Base-by-base conservation (phyloP, 1,284 basidiomycete species). In the Cryptococcus sp. region DNA sequence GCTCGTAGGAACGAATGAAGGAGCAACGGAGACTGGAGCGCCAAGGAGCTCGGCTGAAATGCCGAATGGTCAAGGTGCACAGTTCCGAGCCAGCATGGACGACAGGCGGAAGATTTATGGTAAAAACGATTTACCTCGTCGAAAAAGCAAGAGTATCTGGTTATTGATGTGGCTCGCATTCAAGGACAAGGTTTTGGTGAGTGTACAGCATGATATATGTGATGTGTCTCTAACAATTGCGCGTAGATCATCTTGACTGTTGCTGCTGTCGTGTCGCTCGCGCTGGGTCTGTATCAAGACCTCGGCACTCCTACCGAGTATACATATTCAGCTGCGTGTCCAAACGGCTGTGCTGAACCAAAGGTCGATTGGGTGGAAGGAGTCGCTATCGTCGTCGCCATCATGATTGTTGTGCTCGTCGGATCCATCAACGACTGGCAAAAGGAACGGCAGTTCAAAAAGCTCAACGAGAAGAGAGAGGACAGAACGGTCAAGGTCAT, bases 341-440 rank as follows among this genome's bases (percentile, higher is more conserved):
- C 74, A 5, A 80, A 64, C 39, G 73, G 73, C 1, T 78, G 90
- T 17, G 84, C 83, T 16, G 89, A 75, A 27, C 75, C 81, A 45
- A 68, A 77, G 55, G 79, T 85, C 52, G 94, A 98, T 71, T 99
- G 95, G 94, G 93, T 99, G 4, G 95, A 99, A 81, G 96, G 96
- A 70, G 92, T 99, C 15, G 93, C 95, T 7, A 99, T 99, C 73
- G 86, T 96, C 67, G 85, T 93, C 55, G 96, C 96, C 6, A 91
- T 96, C 63, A 88, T 95, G 61, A 78, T 91, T 59, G 77, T 80
- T 65, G 79, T 82, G 50, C 61, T 79, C 23, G 78, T 80, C 55
- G 77, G 78, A 23, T 76, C 77, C 39, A 66, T 78, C 61, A 81
- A 79, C 62, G 79, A 79, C 65, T 99, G 90, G 87, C 93, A 98